These are phyloP conservation scores for Gossypium davidsonii DNA, from an alignment of 441 rosid species.

Conservation along the genomic window DNA sequence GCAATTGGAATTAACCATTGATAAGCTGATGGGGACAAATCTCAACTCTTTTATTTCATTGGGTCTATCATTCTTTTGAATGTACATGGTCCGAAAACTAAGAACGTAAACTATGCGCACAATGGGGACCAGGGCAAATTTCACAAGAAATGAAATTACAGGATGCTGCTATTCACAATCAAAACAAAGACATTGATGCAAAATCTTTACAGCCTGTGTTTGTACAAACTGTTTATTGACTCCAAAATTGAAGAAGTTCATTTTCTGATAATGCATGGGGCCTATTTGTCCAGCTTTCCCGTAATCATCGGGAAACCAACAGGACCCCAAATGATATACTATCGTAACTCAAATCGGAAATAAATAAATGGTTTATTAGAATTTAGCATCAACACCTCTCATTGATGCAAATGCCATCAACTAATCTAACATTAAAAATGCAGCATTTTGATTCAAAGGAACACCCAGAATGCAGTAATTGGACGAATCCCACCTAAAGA, in stretches of 20 bases:
- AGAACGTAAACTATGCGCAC: not conserved
- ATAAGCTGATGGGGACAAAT: not conserved
- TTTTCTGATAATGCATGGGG: not conserved
- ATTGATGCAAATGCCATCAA: not conserved
- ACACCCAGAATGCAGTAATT: not conserved
- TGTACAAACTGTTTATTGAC: not conserved
- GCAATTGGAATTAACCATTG: too few relatives aligned
- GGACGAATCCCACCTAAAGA: not conserved
- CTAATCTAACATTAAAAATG: not conserved
- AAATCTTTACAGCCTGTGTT: conserved; percentile 7
- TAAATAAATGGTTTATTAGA: not conserved
- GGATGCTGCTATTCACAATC: not conserved
- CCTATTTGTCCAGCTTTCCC: not conserved
- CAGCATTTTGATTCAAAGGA: not conserved
- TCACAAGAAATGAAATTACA: not conserved
- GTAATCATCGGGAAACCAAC: not conserved
- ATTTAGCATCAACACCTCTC: not conserved
- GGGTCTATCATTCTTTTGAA: not conserved
- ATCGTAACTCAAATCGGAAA: not conserved
- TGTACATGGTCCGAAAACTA: not conserved
- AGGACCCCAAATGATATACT: not conserved
- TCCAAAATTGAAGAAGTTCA: not conserved
- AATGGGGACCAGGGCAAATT: not conserved
- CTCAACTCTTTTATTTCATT: not conserved
- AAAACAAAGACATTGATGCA: not conserved